Evolutionary conservation across 2,329 filamentous ascomycete genomes (phyloP).

Genomic region (Fusarium sp.): DNA sequence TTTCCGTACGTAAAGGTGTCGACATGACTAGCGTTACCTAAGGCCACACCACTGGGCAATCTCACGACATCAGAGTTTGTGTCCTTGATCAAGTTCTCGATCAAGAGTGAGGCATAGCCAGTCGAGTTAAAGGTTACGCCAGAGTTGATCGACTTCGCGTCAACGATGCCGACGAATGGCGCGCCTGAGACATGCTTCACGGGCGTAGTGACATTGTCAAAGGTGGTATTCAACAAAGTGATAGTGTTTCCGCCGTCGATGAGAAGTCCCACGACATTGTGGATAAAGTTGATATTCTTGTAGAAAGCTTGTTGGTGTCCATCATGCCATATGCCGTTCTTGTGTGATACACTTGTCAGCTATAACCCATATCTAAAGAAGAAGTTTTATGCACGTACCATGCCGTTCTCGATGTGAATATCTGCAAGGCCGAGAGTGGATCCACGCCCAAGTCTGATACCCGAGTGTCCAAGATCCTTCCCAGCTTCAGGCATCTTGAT

Average conservation of each 20-base stretch:
- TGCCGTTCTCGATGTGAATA: not conserved
- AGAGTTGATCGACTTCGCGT: not conserved
- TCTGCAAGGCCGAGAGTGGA: constrained; percentile 1
- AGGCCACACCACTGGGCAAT: not conserved
- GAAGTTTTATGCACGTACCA: not conserved
- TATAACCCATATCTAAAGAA: no score
- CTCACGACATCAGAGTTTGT: not conserved
- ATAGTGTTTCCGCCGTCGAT: not conserved
- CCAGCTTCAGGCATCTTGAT: not conserved
- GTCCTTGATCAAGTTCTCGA: not conserved
- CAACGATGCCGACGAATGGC: not conserved
- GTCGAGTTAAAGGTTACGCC: not conserved
- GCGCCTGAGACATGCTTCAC: not conserved
- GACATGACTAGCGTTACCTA: not conserved
- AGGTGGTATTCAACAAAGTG: not conserved
- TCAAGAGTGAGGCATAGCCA: not conserved
- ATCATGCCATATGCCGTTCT: constrained; percentile 3
- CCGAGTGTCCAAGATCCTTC: not conserved
- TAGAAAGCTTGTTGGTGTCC: constrained; percentile 2
- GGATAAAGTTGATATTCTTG: not conserved
- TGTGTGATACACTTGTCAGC: not conserved
- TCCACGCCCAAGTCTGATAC: not conserved
- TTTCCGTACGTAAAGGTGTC: constrained; percentile 2
- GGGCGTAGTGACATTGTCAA: not conserved
- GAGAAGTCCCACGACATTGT: not conserved